Conservation (phyloP, 441 rosid species). For the Corymbia calophylla region DNA sequence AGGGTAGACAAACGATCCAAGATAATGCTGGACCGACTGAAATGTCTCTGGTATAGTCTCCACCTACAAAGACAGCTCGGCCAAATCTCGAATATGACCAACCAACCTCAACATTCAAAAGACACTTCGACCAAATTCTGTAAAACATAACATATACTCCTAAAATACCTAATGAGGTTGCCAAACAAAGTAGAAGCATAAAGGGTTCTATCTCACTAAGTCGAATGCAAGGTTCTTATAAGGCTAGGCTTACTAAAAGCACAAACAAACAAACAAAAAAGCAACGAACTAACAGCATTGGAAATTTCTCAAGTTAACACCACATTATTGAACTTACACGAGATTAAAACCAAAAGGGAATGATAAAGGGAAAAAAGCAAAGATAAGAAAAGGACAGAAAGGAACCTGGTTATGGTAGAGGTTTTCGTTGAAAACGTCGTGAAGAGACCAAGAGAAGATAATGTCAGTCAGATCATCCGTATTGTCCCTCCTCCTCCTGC, state of each 20-base stretch:
- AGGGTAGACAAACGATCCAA: conserved; percentile 24
- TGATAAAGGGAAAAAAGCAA: background rate
- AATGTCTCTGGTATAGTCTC: conserved; percentile 27
- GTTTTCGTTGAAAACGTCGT: conserved; percentile 16
- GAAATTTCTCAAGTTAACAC: background rate
- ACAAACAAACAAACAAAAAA: background rate
- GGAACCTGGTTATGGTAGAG: conserved; percentile 33
- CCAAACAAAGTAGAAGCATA: background rate
- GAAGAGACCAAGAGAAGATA: conserved; percentile 38
- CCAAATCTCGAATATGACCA: background rate
- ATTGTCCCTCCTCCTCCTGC: background rate
- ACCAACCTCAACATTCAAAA: background rate
- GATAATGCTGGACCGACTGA: conserved; percentile 22
- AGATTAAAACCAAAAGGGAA: background rate
- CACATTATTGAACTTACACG: background rate
- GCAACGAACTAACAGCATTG: background rate
- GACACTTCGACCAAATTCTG: background rate
- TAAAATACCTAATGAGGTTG: background rate
- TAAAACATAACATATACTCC: background rate
- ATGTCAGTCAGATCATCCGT: conserved; percentile 10
- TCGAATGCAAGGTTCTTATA: background rate
- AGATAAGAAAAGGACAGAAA: background rate
- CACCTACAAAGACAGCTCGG: conserved; percentile 17
- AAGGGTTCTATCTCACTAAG: background rate
- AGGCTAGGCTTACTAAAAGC: background rate